These are phyloP conservation scores for Tulasnella sp. DNA, from an alignment of 768 basidiomycete genomes.

Conservation along the genomic window DNA sequence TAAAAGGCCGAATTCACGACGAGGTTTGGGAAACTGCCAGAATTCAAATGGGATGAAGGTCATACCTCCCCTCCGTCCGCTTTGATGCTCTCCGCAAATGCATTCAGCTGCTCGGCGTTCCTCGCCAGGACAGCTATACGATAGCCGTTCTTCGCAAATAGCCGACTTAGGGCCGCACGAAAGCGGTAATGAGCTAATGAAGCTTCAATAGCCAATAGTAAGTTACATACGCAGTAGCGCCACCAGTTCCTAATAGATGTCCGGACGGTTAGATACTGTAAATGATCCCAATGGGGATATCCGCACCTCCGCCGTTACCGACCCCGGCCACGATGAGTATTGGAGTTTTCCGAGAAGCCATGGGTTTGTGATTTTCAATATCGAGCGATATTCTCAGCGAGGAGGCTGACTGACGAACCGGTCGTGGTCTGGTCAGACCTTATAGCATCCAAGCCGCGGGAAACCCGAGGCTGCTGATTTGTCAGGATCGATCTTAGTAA, in stretches of 20 bases:
- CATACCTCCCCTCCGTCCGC: constrained; percentile 61
- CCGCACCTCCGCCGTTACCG: constrained; percentile 47
- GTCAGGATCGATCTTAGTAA: background rate
- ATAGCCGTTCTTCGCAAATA: constrained; percentile 56
- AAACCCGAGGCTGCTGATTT: background rate
- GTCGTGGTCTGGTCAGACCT: background rate
- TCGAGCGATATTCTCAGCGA: background rate
- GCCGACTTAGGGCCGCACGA: constrained; percentile 27
- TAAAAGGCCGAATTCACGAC: background rate
- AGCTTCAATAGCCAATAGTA: background rate
- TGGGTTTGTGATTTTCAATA: background rate
- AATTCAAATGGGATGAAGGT: background rate
- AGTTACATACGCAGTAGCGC: constrained; percentile 47
- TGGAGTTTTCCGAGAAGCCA: constrained; percentile 44
- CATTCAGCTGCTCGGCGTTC: constrained; percentile 55
- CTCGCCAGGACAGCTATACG: constrained; percentile 68
- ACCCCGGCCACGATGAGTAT: constrained; percentile 64
- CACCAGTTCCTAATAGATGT: constrained; percentile 46
- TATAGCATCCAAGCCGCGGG: background rate
- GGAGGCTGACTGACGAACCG: background rate
- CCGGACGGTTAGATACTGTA: constrained; percentile 34
- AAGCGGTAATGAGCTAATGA: background rate
- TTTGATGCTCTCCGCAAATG: constrained; percentile 60
- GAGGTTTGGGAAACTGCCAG: background rate
- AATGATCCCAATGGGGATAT: too few species aligned